Percentiles rank a stretch among this genome's conserved stretches.
Evolutionary conservation across 345 rosid genomes (phyloP).

Genomic region (Pseudoturritis turrita): DNA sequence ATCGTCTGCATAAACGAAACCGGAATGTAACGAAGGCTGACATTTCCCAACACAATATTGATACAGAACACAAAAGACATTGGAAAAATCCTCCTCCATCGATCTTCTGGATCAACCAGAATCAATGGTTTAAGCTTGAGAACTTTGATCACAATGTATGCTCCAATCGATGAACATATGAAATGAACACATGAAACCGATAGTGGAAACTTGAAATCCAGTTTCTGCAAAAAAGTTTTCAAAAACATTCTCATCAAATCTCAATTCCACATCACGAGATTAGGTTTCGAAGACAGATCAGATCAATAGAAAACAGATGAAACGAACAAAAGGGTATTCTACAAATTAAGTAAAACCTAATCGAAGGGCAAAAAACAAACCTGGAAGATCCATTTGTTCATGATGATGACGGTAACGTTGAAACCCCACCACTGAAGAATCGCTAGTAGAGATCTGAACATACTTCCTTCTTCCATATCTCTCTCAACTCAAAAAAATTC

Average conservation of each 20-base stretch:
- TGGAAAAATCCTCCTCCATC: constrained; percentile 95
- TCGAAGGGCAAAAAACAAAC: too few relatives aligned
- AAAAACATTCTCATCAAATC: background rate
- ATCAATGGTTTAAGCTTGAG: constrained; percentile 90
- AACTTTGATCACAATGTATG: constrained; percentile 81
- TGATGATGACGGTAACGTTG: constrained; percentile 95
- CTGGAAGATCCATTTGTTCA: constrained; percentile 99
- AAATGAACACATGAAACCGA: constrained; percentile 92
- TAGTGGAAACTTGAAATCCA: constrained; percentile 97
- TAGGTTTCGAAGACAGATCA: constrained; percentile 1
- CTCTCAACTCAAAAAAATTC: constrained; percentile 6
- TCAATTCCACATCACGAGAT: background rate
- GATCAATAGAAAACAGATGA: background rate
- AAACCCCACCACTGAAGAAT: constrained; percentile 97
- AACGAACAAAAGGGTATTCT: background rate
- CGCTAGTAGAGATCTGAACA: constrained; percentile 89
- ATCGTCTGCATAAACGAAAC: constrained; percentile 99
- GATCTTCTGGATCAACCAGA: constrained; percentile 83
- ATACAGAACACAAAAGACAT: constrained; percentile 97
- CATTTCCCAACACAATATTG: constrained; percentile 94
- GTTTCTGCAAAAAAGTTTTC: constrained; percentile 48
- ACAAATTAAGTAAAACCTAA: background rate
- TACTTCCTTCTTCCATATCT: constrained; percentile 74
- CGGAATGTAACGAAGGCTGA: constrained; percentile 92
- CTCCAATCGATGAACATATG: constrained; percentile 95